Evolutionary conservation across 2,329 filamentous ascomycete genomes (phyloP).

Genomic region (Clonostachys rhizophaga): DNA sequence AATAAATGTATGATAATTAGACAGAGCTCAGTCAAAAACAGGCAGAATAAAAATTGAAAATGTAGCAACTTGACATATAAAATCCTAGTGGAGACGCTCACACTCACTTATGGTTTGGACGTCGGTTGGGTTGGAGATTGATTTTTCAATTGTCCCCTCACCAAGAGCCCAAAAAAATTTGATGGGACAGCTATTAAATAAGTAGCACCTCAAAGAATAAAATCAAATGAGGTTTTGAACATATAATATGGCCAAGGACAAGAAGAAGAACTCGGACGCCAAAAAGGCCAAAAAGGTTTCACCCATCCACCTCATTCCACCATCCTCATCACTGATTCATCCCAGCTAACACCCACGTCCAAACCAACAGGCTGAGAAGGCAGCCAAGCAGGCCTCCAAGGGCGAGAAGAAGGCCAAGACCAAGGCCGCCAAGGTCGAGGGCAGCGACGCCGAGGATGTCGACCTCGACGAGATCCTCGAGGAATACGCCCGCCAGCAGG

Average conservation of each 20-base stretch:
- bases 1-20: too few species aligned
- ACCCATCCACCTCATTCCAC: slow-evolving; percentile 8
- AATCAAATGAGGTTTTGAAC: too few species aligned
- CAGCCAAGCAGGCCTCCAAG: slow-evolving; percentile 81
- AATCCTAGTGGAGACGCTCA: too few species aligned
- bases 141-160: too few species aligned
- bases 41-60: too few species aligned
- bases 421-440: slow-evolving; percentile 66
- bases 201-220: too few species aligned
- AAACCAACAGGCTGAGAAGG: slow-evolving; percentile 50
- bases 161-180: too few species aligned
- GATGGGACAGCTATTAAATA: too few species aligned
- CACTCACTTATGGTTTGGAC: too few species aligned
- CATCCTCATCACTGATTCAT: neutral
- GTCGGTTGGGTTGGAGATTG: too few species aligned
- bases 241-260: slow-evolving; percentile 42
- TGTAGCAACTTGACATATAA: too few species aligned
- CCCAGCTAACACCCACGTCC: slow-evolving; percentile 2
- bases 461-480: slow-evolving; percentile 92
- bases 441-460: slow-evolving; percentile 86
- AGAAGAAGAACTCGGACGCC: slow-evolving; percentile 40
- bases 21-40: too few species aligned
- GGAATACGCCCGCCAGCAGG: slow-evolving; percentile 89
- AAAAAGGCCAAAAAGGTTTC: slow-evolving; percentile 46
- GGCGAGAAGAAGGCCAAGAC: slow-evolving; percentile 78